phyloP scores from a whole-genome alignment of 2,329 filamentous ascomycete genomes.

The Hypocrella siamensis region DNA sequence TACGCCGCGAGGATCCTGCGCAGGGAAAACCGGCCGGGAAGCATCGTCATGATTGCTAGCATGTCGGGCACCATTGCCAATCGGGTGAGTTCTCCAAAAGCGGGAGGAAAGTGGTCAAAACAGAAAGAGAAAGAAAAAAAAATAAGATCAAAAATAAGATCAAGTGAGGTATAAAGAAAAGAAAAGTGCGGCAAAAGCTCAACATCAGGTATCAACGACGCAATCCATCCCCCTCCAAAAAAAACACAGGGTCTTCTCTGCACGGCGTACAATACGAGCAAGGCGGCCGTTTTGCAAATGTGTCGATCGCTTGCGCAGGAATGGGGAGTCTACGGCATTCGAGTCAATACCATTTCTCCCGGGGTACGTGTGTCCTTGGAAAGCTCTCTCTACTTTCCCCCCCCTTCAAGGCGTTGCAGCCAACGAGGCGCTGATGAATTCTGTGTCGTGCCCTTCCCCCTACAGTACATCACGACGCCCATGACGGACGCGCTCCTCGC shows the following conservation, averaged over 20 bases:
- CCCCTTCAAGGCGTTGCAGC: no score
- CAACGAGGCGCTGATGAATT: no score
- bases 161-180: no score
- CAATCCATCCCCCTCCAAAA: no score
- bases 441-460: neutral
- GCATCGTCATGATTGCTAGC: constrained; percentile 51
- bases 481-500: constrained; percentile 75
- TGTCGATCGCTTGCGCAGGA: constrained; percentile 43
- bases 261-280: constrained; percentile 46
- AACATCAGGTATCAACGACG: neutral
- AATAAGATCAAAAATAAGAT: no score
- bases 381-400: neutral
- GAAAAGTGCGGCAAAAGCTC: no score
- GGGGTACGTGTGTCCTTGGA: constrained; percentile 25
- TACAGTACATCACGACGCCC: constrained; percentile 53
- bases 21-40: constrained; percentile 38
- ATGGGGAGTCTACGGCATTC: constrained; percentile 46
- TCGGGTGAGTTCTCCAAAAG: constrained; percentile 29
- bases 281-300: constrained; percentile 45
- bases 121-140: no score
- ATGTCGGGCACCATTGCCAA: constrained; percentile 57
- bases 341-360: constrained; percentile 51
- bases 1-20: constrained; percentile 70
- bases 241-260: constrained; percentile 39
- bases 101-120: no score